Conservation (phyloP, 176 grass and related monocot species). For the Triticum turgidum region DNA sequence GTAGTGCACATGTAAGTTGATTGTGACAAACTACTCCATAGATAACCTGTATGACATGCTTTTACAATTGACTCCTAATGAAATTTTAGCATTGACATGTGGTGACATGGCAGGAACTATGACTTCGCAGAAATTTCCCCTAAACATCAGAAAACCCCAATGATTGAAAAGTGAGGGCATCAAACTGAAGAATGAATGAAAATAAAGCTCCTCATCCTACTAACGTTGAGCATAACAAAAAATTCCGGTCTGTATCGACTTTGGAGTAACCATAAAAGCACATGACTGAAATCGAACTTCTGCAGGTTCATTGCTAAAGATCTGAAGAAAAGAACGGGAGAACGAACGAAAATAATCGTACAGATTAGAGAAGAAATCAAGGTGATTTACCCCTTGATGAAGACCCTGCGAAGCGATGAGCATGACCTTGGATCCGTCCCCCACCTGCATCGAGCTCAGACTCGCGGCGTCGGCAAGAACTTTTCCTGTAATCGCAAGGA, state of each 20-base stretch:
- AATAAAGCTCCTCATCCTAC: neutral
- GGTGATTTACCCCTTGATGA: conserved; percentile 81
- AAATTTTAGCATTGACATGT: conserved; percentile 3
- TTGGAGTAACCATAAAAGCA: neutral
- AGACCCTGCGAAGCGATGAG: conserved; percentile 84
- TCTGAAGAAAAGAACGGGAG: neutral
- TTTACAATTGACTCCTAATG: neutral
- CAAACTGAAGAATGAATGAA: neutral
- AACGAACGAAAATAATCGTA: neutral
- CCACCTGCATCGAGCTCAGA: conserved; percentile 62
- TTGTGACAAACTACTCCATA: neutral
- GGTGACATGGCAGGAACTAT: neutral
- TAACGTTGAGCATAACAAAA: neutral
- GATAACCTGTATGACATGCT: neutral
- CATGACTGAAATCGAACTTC: neutral
- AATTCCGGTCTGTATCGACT: neutral
- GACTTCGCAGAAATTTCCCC: neutral
- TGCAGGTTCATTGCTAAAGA: neutral
- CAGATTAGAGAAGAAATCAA: neutral
- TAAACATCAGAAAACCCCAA: neutral
- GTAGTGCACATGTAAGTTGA: neutral
- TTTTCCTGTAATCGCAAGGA: conserved; percentile 52
- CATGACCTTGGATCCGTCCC: conserved; percentile 82
- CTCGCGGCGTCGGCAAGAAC: conserved; percentile 54
- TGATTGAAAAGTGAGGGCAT: neutral